Evolutionary conservation across 768 basidiomycete species (phyloP).

Genomic region (Galerina sulciceps): DNA sequence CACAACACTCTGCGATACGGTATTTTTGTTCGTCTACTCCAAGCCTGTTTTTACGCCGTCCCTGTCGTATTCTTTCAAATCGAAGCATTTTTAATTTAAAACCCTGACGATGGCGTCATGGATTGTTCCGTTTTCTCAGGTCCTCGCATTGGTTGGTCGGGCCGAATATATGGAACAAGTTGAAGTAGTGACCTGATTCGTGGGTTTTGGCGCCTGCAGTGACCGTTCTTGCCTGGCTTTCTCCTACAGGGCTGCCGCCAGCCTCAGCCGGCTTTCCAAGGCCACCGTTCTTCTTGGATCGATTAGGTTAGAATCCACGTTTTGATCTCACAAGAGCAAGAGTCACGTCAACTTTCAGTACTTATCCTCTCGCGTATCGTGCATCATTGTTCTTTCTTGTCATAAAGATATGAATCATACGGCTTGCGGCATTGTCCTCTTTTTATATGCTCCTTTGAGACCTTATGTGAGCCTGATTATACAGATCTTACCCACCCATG

Average conservation of each 20-base stretch:
- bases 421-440: no score
- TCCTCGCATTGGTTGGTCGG: background rate
- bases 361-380: no score
- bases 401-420: constrained; percentile 1
- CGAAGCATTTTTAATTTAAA: background rate
- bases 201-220: constrained; percentile 4
- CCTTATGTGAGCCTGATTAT: no score
- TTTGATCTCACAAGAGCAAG: constrained; percentile 1
- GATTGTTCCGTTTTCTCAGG: background rate
- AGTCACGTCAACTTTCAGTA: background rate
- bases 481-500: background rate
- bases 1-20: no score
- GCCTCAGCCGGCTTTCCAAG: background rate
- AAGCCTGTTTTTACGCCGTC: background rate
- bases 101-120: constrained; percentile 1
- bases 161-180: background rate
- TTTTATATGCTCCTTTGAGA: no score
- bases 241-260: background rate
- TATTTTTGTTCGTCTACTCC: background rate
- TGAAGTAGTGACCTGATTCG: constrained; percentile 1
- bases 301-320: constrained; percentile 1
- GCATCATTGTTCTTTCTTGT: background rate
- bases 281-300: background rate
- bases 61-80: constrained; percentile 5
- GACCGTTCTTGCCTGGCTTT: background rate